Conservation (phyloP, 805 yeast species). For the Metschnikowia lunata region DNA sequence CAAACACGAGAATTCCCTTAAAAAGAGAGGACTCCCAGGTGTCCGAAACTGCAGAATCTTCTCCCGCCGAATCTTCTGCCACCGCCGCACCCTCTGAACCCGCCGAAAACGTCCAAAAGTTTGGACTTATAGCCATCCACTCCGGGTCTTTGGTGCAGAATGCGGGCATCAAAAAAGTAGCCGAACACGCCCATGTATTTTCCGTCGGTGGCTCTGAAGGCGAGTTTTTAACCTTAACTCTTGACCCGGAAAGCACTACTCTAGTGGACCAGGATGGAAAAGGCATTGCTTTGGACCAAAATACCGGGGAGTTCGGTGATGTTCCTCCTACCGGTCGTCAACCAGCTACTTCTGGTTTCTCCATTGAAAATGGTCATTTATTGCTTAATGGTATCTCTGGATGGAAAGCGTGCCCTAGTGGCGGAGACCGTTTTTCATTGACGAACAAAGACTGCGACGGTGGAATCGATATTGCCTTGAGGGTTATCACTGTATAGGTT, state of each 20-base stretch:
- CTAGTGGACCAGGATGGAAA: constrained; percentile 29
- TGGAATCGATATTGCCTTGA: constrained; percentile 26
- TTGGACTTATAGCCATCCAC: constrained; percentile 20
- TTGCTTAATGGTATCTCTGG: constrained; percentile 27
- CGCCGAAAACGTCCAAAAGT: constrained; percentile 8
- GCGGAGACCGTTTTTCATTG: constrained; percentile 21
- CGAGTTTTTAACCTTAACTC: constrained; percentile 20
- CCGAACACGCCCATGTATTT: constrained; percentile 30
- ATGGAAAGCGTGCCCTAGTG: constrained; percentile 39
- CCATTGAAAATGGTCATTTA: constrained; percentile 36
- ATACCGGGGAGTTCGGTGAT: constrained; percentile 31
- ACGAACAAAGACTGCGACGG: constrained; percentile 25
- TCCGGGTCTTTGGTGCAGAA: constrained; percentile 27
- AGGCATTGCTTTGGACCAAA: constrained; percentile 25
- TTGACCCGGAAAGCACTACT: constrained; percentile 22
- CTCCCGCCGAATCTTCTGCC: neutral
- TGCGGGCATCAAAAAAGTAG: constrained; percentile 25
- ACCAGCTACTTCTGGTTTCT: constrained; percentile 36
- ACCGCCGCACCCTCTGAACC: constrained; percentile 2
- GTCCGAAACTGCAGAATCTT: neutral
- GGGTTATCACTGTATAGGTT: constrained; percentile 11
- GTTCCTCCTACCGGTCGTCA: constrained; percentile 31
- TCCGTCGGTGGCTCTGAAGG: constrained; percentile 33
- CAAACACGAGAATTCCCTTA: too few species aligned
- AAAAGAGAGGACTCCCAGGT: too few species aligned